Conservation (phyloP, 2,329 filamentous ascomycete species). For the Colletotrichum orchidophilum region DNA sequence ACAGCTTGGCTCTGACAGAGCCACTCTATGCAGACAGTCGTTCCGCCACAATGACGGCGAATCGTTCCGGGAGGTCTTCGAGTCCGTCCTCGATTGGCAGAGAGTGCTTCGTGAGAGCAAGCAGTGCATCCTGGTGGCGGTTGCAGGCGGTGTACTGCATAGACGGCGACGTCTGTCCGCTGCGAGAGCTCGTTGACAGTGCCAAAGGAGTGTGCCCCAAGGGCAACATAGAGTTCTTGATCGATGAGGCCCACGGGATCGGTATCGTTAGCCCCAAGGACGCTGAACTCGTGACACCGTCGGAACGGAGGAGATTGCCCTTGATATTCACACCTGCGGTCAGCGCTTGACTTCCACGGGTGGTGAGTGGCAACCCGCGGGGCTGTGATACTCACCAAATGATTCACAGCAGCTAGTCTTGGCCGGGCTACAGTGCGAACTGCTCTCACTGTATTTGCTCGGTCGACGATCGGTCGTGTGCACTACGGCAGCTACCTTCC, state of each 20-base stretch:
- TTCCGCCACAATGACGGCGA: conserved; percentile 56
- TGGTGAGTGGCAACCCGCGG: no score
- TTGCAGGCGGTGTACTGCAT: conserved; percentile 58
- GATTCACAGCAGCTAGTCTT: conserved; percentile 37
- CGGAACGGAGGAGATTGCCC: conserved; percentile 58
- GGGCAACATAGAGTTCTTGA: conserved; percentile 57
- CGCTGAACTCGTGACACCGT: conserved; percentile 57
- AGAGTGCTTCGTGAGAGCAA: conserved; percentile 39
- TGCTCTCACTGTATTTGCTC: conserved; percentile 36
- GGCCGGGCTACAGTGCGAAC: conserved; percentile 34
- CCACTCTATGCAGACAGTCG: conserved; percentile 53
- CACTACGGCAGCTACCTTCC: conserved; percentile 36
- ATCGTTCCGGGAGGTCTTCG: conserved; percentile 49
- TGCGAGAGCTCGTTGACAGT: conserved; percentile 47
- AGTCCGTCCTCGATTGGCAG: conserved; percentile 42
- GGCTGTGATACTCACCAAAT: no score
- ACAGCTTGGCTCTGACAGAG: no score
- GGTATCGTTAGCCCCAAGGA: conserved; percentile 60
- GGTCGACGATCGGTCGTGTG: conserved; percentile 35
- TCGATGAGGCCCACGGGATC: conserved; percentile 66
- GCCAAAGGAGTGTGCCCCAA: conserved; percentile 45
- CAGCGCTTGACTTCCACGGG: conserved; percentile 58
- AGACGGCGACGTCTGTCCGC: conserved; percentile 55
- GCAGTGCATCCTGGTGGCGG: conserved; percentile 47
- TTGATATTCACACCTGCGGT: conserved; percentile 60